Evolutionary conservation across 129 eudicot genomes (phyloP).

Genomic region (Flaveria robusta): DNA sequence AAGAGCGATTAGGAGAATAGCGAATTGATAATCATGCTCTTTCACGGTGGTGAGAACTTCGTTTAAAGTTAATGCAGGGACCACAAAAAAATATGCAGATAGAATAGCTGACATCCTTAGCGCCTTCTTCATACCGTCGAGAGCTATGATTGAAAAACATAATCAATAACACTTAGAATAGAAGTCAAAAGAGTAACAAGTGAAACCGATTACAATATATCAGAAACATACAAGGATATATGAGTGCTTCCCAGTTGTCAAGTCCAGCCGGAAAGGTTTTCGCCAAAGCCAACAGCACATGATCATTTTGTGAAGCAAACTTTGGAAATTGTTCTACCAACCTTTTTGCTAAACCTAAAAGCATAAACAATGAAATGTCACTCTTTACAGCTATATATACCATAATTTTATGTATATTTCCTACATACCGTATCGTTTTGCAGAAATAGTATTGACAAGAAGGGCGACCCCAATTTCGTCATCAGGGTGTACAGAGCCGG

Average conservation of each 20-base stretch:
- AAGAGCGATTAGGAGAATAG: too few relatives aligned
- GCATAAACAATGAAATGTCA: background rate
- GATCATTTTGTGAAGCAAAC: background rate
- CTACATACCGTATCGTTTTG: slow-evolving; percentile 19
- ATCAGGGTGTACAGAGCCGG: background rate
- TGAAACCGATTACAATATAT: too few relatives aligned
- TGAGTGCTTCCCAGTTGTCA: background rate
- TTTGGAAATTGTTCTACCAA: background rate
- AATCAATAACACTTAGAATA: background rate
- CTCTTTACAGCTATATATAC: background rate
- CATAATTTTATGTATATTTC: too few relatives aligned
- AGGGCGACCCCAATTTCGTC: background rate
- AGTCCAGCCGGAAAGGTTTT: slow-evolving; percentile 15
- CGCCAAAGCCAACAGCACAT: slow-evolving; percentile 21
- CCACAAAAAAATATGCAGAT: too few relatives aligned
- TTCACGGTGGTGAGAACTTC: too few relatives aligned
- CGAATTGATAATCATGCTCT: too few relatives aligned
- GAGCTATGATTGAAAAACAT: too few relatives aligned
- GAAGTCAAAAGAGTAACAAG: background rate
- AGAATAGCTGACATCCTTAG: too few relatives aligned
- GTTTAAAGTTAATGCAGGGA: too few relatives aligned
- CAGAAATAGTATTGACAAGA: slow-evolving; percentile 21
- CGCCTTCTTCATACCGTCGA: background rate
- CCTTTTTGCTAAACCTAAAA: background rate
- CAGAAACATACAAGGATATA: slow-evolving; percentile 22